Base-by-base conservation (phyloP, 371 early-diverging fungal genomes). In the Apophysomyces ossiformis region DNA sequence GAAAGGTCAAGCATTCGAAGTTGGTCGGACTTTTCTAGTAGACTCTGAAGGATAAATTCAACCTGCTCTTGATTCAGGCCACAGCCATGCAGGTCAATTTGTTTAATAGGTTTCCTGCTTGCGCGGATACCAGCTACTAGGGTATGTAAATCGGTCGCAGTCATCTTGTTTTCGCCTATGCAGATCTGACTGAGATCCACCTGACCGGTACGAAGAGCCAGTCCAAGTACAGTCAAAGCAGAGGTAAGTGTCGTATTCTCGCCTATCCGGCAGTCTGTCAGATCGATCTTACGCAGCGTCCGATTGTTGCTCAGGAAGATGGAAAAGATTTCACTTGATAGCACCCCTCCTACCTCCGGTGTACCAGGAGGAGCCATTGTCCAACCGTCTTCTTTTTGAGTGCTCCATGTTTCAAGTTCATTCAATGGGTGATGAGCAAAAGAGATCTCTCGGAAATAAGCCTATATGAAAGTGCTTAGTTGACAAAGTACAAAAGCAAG, bases 221-320 rank as follows among this genome's bases (percentile, higher is more conserved):
- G 61, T 37, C 74, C 77, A 26, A 76, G 67, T 5, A 64, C 45
- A 5, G 64, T 16, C 7, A 76, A 58, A 1, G 74, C 64, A 13
- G 73, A 70, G 4, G 47, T 41, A 6, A 35, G 32, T 13, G 54
- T 18, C 1, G 37, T 50, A 26, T 21, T 50, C 39, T 38, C 56
- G 5, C 79, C 82, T 32, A 81, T 73, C 4, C 58, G 68, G 38
- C 82, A 81, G 26, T 70, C 46, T 2, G 72, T 70, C n/a, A 81
- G 63, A 46, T 78, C 74, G 32, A 81, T 45, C 11, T 69, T 66
- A 0, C 74, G 69, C 2, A 81, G 63, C 4, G 47, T 32, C 7
- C 54, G 64, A 13, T 63, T 75, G 61, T 50, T 50, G 54, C 38
- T 68, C 6, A 63, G 18, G 12, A 81, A 47, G 1, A 78, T 36